These are phyloP conservation scores for Saccharata proteae DNA, from an alignment of 2,329 filamentous ascomycete species.

Conservation along the genomic window DNA sequence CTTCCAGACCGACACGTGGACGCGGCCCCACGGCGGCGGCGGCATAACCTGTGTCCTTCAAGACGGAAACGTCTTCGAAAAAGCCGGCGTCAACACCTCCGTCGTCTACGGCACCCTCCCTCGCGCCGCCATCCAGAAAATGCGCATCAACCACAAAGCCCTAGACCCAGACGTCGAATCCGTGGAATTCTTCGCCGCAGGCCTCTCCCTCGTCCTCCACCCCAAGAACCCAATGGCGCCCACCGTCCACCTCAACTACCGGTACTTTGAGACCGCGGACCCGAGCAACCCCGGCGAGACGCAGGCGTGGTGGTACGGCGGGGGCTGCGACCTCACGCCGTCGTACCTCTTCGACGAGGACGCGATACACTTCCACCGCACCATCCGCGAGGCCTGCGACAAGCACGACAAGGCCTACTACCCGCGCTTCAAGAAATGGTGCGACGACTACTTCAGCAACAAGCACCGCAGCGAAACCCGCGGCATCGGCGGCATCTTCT, in stretches of 20 bases:
- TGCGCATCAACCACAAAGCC: slow-evolving; percentile 85
- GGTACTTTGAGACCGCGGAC: slow-evolving; percentile 94
- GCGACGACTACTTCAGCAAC: slow-evolving; percentile 92
- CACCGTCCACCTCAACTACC: slow-evolving; percentile 95
- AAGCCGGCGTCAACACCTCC: slow-evolving; percentile 89
- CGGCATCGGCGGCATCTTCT: slow-evolving; percentile 94
- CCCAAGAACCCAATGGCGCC: slow-evolving; percentile 93
- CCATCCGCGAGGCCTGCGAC: slow-evolving; percentile 86
- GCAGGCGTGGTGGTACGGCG: slow-evolving; percentile 97
- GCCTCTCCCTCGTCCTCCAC: slow-evolving; percentile 85
- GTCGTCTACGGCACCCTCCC: slow-evolving; percentile 89
- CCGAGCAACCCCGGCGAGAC: slow-evolving; percentile 65
- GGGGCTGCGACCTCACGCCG: slow-evolving; percentile 86
- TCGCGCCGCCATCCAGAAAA: slow-evolving; percentile 75
- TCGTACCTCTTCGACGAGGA: slow-evolving; percentile 95
- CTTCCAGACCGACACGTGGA: slow-evolving; percentile 80
- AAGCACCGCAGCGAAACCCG: slow-evolving; percentile 80
- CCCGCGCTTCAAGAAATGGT: slow-evolving; percentile 93
- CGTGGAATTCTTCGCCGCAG: slow-evolving; percentile 89
- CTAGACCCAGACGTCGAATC: slow-evolving; percentile 68
- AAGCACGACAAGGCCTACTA: slow-evolving; percentile 88
- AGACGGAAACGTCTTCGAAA: slow-evolving; percentile 94
- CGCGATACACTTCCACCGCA: slow-evolving; percentile 89
- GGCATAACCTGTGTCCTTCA: slow-evolving; percentile 92
- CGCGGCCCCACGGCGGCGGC: slow-evolving; percentile 75